Conservation (phyloP, 2,329 filamentous ascomycete genomes). For the Akanthomyces uredinophilus region DNA sequence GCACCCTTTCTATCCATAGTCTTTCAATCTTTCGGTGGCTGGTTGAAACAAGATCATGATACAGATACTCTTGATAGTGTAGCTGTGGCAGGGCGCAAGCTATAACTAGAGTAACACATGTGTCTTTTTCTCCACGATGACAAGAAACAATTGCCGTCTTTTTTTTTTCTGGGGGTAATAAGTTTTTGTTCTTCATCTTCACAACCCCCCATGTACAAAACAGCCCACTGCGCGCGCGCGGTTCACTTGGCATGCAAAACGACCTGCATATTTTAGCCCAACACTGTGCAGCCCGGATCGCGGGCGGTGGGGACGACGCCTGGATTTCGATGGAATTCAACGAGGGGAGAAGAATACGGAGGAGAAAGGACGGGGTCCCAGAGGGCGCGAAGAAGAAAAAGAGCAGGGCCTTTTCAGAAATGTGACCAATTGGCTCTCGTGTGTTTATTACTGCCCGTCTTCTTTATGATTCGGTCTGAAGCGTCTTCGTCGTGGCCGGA, state of each 20-base stretch:
- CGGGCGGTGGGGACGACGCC: neutral
- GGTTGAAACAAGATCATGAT: no score
- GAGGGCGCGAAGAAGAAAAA: neutral
- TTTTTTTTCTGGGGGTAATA: neutral
- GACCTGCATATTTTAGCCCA: conserved; percentile 3
- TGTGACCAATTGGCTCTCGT: neutral
- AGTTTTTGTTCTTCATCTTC: neutral
- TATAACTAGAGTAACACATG: no score
- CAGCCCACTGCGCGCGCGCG: neutral
- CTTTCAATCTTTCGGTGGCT: no score
- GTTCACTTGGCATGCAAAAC: conserved; percentile 9
- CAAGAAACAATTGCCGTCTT: neutral
- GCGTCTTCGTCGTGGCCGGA: neutral
- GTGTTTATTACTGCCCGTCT: neutral
- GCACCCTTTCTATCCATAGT: no score
- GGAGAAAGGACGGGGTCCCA: neutral
- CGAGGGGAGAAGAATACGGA: neutral
- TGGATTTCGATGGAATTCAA: conserved; percentile 2
- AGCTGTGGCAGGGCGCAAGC: no score
- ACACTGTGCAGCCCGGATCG: conserved; percentile 12
- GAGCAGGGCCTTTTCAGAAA: neutral
- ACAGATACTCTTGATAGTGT: no score
- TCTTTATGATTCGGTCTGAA: neutral
- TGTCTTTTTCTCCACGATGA: no score
- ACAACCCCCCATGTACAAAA: neutral